Evolutionary conservation across 1,139 yeast genomes (phyloP).

Genomic region (Sugiyamaella castrensis): DNA sequence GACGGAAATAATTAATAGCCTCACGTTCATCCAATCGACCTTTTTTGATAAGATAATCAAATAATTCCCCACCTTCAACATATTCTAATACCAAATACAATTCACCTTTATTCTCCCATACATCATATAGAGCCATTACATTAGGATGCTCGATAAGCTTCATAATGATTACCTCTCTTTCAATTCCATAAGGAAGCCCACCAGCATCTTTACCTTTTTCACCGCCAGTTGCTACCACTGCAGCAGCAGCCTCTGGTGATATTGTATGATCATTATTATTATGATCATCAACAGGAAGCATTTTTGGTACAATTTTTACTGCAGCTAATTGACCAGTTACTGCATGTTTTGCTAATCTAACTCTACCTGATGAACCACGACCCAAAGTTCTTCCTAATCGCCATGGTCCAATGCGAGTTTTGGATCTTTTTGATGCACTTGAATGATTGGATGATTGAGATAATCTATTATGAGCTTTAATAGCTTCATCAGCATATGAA

Average conservation of each 20-base stretch:
- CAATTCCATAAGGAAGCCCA: slow-evolving; percentile 86
- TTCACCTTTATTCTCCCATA: slow-evolving; percentile 97
- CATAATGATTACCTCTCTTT: slow-evolving; percentile 90
- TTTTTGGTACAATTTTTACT: slow-evolving; percentile 91
- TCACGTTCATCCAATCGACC: slow-evolving; percentile 88
- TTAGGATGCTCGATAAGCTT: slow-evolving; percentile 90
- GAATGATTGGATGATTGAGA: slow-evolving; percentile 60
- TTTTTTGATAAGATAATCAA: slow-evolving; percentile 82
- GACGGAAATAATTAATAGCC: slow-evolving; percentile 87
- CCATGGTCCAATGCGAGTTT: slow-evolving; percentile 94
- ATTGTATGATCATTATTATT: slow-evolving; percentile 24
- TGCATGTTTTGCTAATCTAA: slow-evolving; percentile 82
- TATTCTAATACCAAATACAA: slow-evolving; percentile 82
- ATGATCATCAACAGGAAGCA: slow-evolving; percentile 44
- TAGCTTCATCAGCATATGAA: slow-evolving; percentile 40
- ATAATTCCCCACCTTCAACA: slow-evolving; percentile 95
- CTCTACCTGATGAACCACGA: slow-evolving; percentile 93
- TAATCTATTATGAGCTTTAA: slow-evolving; percentile 60
- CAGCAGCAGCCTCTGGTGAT: not conserved
- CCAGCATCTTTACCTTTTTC: slow-evolving; percentile 48
- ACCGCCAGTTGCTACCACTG: not conserved
- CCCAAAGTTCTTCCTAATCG: slow-evolving; percentile 91
- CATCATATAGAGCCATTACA: slow-evolving; percentile 94
- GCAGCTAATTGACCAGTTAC: slow-evolving; percentile 90
- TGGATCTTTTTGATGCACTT: slow-evolving; percentile 49